Evolutionary conservation across 2,329 filamentous ascomycete species (phyloP).

Genomic region (Aspergillus pseudoterreus): DNA sequence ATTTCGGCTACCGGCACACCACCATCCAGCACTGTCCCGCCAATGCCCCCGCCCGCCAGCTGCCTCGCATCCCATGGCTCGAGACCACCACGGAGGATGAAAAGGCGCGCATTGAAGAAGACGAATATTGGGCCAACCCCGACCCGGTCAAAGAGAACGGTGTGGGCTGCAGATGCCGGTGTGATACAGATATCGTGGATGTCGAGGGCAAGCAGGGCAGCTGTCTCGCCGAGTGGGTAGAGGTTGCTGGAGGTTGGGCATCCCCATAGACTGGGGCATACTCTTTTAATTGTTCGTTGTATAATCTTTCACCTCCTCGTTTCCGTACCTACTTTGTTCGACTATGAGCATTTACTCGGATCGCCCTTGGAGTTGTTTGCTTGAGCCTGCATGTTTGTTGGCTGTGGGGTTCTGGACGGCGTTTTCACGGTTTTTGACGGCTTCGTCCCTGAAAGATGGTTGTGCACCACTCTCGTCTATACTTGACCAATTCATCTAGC

Average conservation of each 20-base stretch:
- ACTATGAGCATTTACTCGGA: conserved; percentile 31
- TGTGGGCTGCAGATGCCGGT: conserved; percentile 92
- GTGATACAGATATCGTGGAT: conserved; percentile 95
- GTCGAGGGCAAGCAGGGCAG: conserved; percentile 97
- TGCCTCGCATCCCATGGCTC: conserved; percentile 73
- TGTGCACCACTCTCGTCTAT: conserved; percentile 31
- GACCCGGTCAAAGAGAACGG: conserved; percentile 91
- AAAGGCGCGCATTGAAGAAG: conserved; percentile 83
- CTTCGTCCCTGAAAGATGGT: conserved; percentile 31
- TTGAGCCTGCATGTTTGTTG: conserved; percentile 32
- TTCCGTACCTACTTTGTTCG: conserved; percentile 28
- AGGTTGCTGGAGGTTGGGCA: conserved; percentile 92
- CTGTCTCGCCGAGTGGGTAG: conserved; percentile 93
- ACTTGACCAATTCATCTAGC: conserved; percentile 36
- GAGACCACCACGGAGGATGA: conserved; percentile 78
- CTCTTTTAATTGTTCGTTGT: conserved; percentile 23
- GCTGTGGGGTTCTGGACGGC: conserved; percentile 33
- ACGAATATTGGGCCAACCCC: conserved; percentile 89
- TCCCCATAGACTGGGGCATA: conserved; percentile 44
- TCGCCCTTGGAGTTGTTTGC: conserved; percentile 29
- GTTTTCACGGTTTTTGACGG: conserved; percentile 36
- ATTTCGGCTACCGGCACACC: conserved; percentile 96
- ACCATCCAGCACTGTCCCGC: conserved; percentile 98
- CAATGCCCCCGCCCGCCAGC: conserved; percentile 85
- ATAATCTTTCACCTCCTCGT: conserved; percentile 25